Evolutionary conservation across 257 asterid genomes (phyloP).

Genomic region (Fraxinus quadrangulata): DNA sequence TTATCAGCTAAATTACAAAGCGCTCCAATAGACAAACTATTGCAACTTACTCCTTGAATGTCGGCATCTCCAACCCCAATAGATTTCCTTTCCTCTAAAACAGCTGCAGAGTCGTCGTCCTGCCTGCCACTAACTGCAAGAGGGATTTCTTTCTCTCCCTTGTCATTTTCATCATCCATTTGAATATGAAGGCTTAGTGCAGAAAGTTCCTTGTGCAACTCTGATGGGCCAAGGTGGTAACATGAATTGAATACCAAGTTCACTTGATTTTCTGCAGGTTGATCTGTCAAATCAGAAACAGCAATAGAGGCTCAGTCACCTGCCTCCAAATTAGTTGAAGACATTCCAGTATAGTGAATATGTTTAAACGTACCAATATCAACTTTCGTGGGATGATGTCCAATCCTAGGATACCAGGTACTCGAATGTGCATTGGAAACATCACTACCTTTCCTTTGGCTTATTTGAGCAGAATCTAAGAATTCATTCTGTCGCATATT

Average conservation of each 20-base stretch:
- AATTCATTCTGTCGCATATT: constrained; percentile 17
- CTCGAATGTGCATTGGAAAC: constrained; percentile 9
- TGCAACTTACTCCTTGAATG: neutral
- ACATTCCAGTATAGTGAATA: constrained; percentile 15
- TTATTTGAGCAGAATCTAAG: constrained; percentile 11
- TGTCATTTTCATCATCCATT: constrained; percentile 15
- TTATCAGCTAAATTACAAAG: neutral
- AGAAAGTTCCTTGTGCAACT: constrained; percentile 3
- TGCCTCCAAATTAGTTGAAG: constrained; percentile 17
- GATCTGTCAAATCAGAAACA: neutral
- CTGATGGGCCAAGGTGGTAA: neutral
- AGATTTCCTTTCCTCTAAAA: constrained; percentile 15
- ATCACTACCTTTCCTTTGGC: neutral
- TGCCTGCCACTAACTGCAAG: constrained; percentile 15
- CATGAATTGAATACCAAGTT: constrained; percentile 17
- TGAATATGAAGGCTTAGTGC: constrained; percentile 6
- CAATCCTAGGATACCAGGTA: constrained; percentile 9
- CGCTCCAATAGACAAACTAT: neutral
- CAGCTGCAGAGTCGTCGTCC: constrained; percentile 3
- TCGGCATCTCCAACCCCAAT: constrained; percentile 6
- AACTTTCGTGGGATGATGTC: constrained; percentile 18
- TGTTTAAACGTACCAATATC: constrained; percentile 7
- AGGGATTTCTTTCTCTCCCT: constrained; percentile 16
- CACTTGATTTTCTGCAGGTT: constrained; percentile 14
- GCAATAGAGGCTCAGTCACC: constrained; percentile 7